Percentiles rank a stretch among this genome's conserved stretches.
These are phyloP conservation scores for Litsea cubeba DNA, from an alignment of 164 flowering plant genomes.

Conservation along the genomic window DNA sequence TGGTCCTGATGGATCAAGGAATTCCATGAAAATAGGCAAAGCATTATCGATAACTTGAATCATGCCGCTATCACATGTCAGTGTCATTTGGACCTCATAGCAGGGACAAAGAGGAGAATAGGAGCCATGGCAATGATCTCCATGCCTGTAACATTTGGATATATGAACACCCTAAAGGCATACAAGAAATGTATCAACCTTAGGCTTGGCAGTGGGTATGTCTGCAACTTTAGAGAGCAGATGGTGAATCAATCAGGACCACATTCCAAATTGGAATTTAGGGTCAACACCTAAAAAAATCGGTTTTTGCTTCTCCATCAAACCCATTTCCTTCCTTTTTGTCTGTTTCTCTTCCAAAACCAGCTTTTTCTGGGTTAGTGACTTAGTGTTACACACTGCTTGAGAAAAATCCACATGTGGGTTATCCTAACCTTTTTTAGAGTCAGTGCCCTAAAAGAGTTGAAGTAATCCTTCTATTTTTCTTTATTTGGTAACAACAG, in stretches of 20 bases:
- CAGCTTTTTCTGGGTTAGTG: not conserved
- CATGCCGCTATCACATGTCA: not conserved
- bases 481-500: not conserved
- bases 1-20: not conserved
- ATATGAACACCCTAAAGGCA: not conserved
- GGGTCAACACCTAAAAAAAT: not conserved
- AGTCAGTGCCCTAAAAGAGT: not conserved
- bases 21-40: not conserved
- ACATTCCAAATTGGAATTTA: not conserved
- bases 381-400: not conserved
- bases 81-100: not conserved
- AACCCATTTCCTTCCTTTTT: not conserved
- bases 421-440: too few relatives aligned
- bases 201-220: not conserved
- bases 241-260: not conserved
- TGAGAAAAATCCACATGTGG: not conserved
- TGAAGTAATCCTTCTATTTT: not conserved
- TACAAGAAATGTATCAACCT: not conserved
- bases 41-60: not conserved
- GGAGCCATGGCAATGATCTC: not conserved
- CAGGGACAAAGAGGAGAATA: not conserved
- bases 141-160: not conserved
- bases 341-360: not conserved
- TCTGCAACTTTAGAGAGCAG: not conserved
- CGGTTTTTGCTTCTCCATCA: not conserved